These are phyloP conservation scores for Phytopythium delawarense DNA, from an alignment of 352 stramenopile genomes.

Conservation along the genomic window DNA sequence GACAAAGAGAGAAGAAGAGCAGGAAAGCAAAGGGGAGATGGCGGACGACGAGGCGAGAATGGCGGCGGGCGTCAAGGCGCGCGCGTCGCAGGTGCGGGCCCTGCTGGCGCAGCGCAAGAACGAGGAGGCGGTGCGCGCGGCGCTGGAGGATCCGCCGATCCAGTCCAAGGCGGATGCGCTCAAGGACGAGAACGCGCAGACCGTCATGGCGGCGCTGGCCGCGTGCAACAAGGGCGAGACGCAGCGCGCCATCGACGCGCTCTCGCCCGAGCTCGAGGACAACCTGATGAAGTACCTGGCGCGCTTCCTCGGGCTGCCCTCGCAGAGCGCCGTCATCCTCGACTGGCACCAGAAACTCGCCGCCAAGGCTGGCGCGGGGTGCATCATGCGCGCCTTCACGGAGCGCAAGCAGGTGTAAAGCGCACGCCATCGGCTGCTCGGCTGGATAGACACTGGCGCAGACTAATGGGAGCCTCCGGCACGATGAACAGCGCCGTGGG, in stretches of 20 bases:
- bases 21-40: conserved; percentile 25
- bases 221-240: conserved; percentile 88
- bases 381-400: conserved; percentile 86
- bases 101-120: conserved; percentile 78
- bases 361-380: conserved; percentile 81
- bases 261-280: conserved; percentile 69
- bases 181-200: conserved; percentile 78
- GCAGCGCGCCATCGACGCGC: conserved; percentile 72
- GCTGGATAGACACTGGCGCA: neutral
- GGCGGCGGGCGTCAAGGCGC: conserved; percentile 47
- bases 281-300: conserved; percentile 89
- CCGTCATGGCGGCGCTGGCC: conserved; percentile 62
- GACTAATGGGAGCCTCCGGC: neutral
- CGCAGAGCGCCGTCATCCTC: conserved; percentile 77
- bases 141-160: conserved; percentile 70
- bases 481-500: neutral
- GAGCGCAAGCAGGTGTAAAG: conserved; percentile 82
- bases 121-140: conserved; percentile 70
- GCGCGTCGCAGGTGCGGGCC: conserved; percentile 56
- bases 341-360: conserved; percentile 88
- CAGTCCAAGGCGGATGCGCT: conserved; percentile 55
- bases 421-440: neutral
- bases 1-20: conserved; percentile 2
- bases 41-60: conserved; percentile 54
- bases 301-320: conserved; percentile 65